These are phyloP conservation scores for Leishmania martiniquensis DNA, from an alignment of 208 protist species.

Conservation along the genomic window DNA sequence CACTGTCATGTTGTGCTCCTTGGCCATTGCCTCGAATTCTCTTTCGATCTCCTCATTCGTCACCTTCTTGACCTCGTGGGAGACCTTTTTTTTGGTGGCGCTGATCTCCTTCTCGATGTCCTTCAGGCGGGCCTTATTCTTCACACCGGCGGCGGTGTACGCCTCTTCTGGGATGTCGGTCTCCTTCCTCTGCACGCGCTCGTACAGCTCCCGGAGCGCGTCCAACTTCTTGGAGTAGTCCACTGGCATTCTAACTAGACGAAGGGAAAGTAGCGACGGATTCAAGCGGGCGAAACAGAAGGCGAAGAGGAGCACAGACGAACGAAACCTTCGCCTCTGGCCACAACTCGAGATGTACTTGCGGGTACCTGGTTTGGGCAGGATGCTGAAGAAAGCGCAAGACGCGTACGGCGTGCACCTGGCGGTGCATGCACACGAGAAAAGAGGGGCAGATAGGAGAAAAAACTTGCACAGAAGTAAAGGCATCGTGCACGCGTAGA, in stretches of 20 bases:
- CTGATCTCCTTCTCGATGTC: conserved; percentile 92
- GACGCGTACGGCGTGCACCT: too few species aligned
- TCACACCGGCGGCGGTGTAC: conserved; percentile 68
- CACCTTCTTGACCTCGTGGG: conserved; percentile 60
- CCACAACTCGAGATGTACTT: not conserved
- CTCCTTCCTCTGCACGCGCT: conserved; percentile 68
- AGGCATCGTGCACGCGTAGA: not conserved
- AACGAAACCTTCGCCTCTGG: not conserved
- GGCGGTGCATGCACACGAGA: not conserved
- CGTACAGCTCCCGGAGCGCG: conserved; percentile 66
- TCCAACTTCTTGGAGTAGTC: conserved; percentile 45
- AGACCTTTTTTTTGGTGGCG: conserved; percentile 69
- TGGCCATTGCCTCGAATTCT: conserved; percentile 64
- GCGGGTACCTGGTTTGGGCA: not conserved
- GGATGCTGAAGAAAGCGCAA: not conserved
- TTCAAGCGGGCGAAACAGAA: not conserved
- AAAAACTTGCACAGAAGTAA: not conserved
- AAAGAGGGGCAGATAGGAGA: not conserved
- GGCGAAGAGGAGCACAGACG: not conserved
- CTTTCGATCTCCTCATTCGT: conserved; percentile 55
- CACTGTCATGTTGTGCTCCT: conserved; percentile 55
- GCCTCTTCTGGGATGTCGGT: conserved; percentile 37
- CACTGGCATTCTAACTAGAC: conserved; percentile 21
- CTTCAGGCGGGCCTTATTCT: conserved; percentile 85
- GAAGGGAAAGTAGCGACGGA: not conserved